phyloP scores from a whole-genome alignment of 331 rosid genomes.

The Pyracantha coccinea region DNA sequence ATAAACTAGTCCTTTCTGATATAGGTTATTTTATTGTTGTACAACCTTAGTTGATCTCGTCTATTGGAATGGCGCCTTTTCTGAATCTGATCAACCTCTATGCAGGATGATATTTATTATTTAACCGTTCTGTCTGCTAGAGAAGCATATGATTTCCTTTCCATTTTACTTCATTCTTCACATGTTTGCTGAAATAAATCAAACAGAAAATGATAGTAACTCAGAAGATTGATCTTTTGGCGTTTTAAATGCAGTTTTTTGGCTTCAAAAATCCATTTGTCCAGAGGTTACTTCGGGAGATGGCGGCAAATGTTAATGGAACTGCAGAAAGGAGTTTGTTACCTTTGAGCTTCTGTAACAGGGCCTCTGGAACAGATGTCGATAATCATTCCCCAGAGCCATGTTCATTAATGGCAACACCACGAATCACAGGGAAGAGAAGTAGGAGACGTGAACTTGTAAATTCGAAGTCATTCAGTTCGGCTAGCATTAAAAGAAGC shows the following conservation, averaged over 20 bases:
- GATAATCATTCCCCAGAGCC: slow-evolving; percentile 20
- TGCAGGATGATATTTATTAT: neutral
- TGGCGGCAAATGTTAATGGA: slow-evolving; percentile 57
- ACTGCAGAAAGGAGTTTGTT: slow-evolving; percentile 31
- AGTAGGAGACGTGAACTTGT: slow-evolving; percentile 33
- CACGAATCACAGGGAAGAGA: slow-evolving; percentile 49
- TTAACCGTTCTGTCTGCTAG: neutral
- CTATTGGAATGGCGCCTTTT: neutral
- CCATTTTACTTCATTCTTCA: neutral
- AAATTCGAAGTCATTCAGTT: slow-evolving; percentile 17
- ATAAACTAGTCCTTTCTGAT: neutral
- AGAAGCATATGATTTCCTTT: neutral
- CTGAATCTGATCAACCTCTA: neutral
- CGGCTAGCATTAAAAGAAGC: slow-evolving; percentile 24
- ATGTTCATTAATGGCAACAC: slow-evolving; percentile 18
- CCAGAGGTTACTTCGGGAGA: slow-evolving; percentile 69
- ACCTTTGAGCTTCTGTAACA: slow-evolving; percentile 28
- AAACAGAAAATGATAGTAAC: neutral
- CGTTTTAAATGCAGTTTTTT: slow-evolving; percentile 54
- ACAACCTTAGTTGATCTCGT: neutral
- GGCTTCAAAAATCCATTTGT: slow-evolving; percentile 76
- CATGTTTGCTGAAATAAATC: neutral
- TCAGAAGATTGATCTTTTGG: slow-evolving; percentile 8
- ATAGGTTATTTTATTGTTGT: neutral
- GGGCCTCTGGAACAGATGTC: slow-evolving; percentile 22